A percentile compares a stretch with the other conserved stretches of the same genome.
These are phyloP conservation scores for Lanmaoa pseudosensibilis DNA, from an alignment of 768 basidiomycete species.

Conservation along the genomic window DNA sequence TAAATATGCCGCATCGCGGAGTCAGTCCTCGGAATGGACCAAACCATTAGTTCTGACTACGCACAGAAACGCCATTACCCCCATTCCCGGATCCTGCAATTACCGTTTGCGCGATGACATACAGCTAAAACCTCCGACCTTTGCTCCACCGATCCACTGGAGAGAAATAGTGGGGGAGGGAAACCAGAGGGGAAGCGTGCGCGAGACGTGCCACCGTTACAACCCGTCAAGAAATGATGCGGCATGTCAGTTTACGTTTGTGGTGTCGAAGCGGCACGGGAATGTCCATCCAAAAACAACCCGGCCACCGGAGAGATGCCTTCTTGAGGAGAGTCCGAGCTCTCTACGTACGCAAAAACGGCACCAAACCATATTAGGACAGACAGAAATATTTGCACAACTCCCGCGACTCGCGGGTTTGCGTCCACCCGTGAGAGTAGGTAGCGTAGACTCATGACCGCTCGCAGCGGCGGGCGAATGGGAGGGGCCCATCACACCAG, in stretches of 20 bases:
- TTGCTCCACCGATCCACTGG: neutral
- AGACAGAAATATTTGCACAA: constrained; percentile 9
- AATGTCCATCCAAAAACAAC: constrained; percentile 9
- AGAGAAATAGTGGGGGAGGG: neutral
- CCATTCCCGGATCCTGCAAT: constrained; percentile 11
- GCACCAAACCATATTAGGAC: constrained; percentile 12
- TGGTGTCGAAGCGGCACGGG: constrained; percentile 13
- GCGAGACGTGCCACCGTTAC: constrained; percentile 17
- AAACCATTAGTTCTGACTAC: constrained; percentile 12
- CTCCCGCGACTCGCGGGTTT: constrained; percentile 9
- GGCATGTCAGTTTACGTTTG: constrained; percentile 29
- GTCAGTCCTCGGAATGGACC: constrained; percentile 11
- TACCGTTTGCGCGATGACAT: neutral
- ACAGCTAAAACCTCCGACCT: neutral
- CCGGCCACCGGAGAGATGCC: constrained; percentile 9
- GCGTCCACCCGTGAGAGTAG: constrained; percentile 5
- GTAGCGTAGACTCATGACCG: constrained; percentile 3
- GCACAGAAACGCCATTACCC: neutral
- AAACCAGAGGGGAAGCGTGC: constrained; percentile 2
- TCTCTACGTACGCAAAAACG: constrained; percentile 11
- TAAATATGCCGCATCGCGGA: constrained; percentile 22
- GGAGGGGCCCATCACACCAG: constrained; percentile 4
- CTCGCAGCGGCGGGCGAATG: constrained; percentile 5
- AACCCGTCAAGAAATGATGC: constrained; percentile 21
- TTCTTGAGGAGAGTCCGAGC: neutral